Evolutionary conservation across 2,329 filamentous ascomycete genomes (phyloP).

Genomic region (Hortaea sp.): DNA sequence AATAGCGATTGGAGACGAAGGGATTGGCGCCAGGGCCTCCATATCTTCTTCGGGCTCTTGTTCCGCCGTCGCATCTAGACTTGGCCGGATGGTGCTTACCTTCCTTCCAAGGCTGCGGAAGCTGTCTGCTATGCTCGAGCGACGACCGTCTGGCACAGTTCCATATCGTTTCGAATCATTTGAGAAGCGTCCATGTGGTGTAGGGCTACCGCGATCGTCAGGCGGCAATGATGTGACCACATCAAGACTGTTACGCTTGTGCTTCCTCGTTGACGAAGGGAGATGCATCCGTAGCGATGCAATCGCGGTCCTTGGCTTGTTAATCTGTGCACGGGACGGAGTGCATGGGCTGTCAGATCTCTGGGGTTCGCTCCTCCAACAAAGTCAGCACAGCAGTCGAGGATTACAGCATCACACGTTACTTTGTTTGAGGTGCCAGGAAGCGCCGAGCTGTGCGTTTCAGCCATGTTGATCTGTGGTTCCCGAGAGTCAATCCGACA

Average conservation of each 20-base stretch:
- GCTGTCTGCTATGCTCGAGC: slow-evolving; percentile 13
- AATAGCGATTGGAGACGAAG: slow-evolving; percentile 17
- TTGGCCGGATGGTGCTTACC: slow-evolving; percentile 2
- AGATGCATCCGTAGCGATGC: background rate
- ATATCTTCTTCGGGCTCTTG: background rate
- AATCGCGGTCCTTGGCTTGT: background rate
- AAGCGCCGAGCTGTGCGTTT: background rate
- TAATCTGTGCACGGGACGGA: background rate
- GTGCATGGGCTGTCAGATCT: background rate
- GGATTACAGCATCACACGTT: too few relatives aligned
- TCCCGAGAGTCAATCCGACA: background rate
- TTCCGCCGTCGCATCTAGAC: background rate
- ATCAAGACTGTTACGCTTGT: background rate
- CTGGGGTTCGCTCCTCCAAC: background rate
- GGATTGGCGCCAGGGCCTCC: background rate
- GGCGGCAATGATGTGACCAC: background rate
- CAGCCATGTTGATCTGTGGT: background rate
- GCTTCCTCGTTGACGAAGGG: background rate
- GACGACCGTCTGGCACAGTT: slow-evolving; percentile 6
- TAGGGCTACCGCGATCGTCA: background rate
- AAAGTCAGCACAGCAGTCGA: too few relatives aligned
- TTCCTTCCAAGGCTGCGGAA: slow-evolving; percentile 11
- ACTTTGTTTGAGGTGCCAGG: background rate
- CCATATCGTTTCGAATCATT: background rate
- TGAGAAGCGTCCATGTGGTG: background rate